Conservation (phyloP, 139 green algal genomes). For the Zygnema circumcarinatum region DNA sequence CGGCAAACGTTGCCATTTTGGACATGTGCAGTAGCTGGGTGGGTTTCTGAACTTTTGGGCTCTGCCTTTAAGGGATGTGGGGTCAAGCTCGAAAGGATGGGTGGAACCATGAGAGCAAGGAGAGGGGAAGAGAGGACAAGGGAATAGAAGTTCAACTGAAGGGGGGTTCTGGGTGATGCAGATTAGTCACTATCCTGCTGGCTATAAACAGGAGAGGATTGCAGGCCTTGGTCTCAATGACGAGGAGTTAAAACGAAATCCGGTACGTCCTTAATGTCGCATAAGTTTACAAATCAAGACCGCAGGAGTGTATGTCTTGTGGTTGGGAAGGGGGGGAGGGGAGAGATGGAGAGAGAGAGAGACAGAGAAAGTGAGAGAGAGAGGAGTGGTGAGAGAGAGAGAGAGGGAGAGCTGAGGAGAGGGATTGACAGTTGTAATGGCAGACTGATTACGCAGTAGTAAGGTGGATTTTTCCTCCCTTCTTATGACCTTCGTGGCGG, state of each 20-base stretch:
- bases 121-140: background rate
- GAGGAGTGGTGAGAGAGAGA: too few relatives aligned
- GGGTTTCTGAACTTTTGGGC: slow-evolving; percentile 10
- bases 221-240: slow-evolving; percentile 84
- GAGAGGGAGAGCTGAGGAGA: too few relatives aligned
- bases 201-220: slow-evolving; percentile 77
- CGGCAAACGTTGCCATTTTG: slow-evolving; percentile 68
- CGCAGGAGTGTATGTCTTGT: background rate
- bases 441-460: too few relatives aligned
- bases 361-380: too few relatives aligned
- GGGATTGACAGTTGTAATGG: too few relatives aligned
- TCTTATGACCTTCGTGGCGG: too few relatives aligned
- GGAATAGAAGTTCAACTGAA: background rate
- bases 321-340: background rate
- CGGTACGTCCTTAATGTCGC: too few relatives aligned
- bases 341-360: too few relatives aligned
- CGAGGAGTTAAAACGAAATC: slow-evolving; percentile 78
- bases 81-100: background rate
- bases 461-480: too few relatives aligned
- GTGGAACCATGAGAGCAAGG: background rate
- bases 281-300: background rate
- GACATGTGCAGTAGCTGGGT: slow-evolving; percentile 87
- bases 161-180: too few relatives aligned
- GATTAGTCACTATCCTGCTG: slow-evolving; percentile 81
- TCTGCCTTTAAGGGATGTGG: background rate